Percentiles rank a stretch among this genome's conserved stretches.
Evolutionary conservation across 192 early-diverging fungal genomes (phyloP).

Genomic region (Backusella australiensis): DNA sequence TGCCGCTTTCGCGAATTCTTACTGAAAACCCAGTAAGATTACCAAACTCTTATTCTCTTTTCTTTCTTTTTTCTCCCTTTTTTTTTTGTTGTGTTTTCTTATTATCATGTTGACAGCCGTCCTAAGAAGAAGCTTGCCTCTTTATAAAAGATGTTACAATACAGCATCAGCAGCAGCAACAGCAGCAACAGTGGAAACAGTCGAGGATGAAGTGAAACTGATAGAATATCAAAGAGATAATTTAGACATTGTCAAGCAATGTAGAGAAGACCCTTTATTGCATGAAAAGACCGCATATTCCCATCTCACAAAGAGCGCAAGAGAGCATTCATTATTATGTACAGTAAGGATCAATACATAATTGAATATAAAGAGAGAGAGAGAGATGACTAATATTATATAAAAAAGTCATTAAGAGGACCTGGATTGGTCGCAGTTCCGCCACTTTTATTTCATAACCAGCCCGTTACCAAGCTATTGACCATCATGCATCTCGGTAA

Average conservation of each 20-base stretch:
- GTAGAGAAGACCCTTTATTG: conserved; percentile 14
- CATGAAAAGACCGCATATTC: conserved; percentile 21
- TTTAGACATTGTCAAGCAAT: conserved; percentile 25
- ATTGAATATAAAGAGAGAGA: not conserved
- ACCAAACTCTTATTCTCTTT: not conserved
- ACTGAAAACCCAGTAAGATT: too few species aligned
- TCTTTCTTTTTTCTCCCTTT: not conserved
- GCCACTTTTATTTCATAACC: conserved; percentile 53
- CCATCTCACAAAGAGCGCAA: conserved; percentile 12
- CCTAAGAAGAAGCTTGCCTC: not conserved
- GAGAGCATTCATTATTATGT: conserved; percentile 23
- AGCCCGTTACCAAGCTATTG: conserved; percentile 40
- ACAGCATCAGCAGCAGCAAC: not conserved
- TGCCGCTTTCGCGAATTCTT: too few species aligned
- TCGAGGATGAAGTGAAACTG: not conserved
- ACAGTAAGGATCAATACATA: conserved; percentile 15
- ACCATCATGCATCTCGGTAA: conserved; percentile 67
- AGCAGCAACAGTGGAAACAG: not conserved
- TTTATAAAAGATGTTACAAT: not conserved
- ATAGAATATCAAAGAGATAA: conserved; percentile 6
- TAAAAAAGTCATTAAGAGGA: conserved; percentile 40
- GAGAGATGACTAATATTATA: not conserved
- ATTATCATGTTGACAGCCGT: not conserved
- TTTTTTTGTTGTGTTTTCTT: not conserved
- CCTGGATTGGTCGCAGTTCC: conserved; percentile 48